phyloP scores from a whole-genome alignment of 768 basidiomycete genomes.

The Leucosporidium scottii region DNA sequence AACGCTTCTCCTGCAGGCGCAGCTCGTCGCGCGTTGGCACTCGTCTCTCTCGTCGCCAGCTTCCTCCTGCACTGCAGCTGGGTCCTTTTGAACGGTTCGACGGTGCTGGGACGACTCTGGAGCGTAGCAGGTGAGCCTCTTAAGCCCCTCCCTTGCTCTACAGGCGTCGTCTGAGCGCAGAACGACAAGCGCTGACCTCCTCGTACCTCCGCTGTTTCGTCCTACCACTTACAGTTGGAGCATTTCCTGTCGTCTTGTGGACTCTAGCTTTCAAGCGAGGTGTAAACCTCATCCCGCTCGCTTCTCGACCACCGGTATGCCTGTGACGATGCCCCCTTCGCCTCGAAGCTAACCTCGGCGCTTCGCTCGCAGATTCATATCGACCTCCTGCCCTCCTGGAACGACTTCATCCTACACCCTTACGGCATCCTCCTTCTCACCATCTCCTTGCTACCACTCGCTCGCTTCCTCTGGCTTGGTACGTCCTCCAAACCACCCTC shows the following conservation, averaged over 20 bases:
- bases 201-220: neutral
- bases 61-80: slow-evolving; percentile 19
- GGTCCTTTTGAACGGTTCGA: slow-evolving; percentile 21
- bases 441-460: slow-evolving; percentile 20
- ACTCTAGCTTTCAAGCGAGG: slow-evolving; percentile 25
- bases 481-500: neutral
- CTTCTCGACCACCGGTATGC: slow-evolving; percentile 20
- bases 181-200: neutral
- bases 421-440: slow-evolving; percentile 18
- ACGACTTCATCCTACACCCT: slow-evolving; percentile 13
- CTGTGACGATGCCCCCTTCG: neutral
- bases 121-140: slow-evolving; percentile 17
- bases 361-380: slow-evolving; percentile 24
- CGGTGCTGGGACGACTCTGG: slow-evolving; percentile 17
- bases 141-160: no score
- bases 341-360: neutral
- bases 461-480: slow-evolving; percentile 8
- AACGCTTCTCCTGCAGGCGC: no score
- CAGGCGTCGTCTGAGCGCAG: neutral
- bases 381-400: slow-evolving; percentile 20
- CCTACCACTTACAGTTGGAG: slow-evolving; percentile 6
- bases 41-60: neutral
- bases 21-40: no score
- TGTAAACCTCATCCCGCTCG: slow-evolving; percentile 22
- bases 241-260: slow-evolving; percentile 21